Evolutionary conservation across 2,329 filamentous ascomycete genomes (phyloP), one percentile per base, ranked within the genome.

Genomic region (Mollisia scopiformis): DNA sequence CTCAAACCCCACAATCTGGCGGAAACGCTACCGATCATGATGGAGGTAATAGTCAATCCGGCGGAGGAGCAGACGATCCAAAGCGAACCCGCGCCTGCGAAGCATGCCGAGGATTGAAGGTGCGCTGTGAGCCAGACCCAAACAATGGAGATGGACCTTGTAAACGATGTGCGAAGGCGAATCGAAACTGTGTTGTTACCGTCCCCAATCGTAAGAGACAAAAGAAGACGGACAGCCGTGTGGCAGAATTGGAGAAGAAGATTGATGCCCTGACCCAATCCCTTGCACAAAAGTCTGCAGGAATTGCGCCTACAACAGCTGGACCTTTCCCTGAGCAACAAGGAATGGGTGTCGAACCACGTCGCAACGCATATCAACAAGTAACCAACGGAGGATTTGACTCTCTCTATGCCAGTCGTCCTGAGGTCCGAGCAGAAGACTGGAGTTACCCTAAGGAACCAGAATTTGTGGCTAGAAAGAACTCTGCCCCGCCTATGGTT

Each of bases 181-280:
- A 74, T 37, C 69, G 76, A 11, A 68, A 71, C 53, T 80, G 78
- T 53, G 66, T 78, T 23, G 74, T 77, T 56, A 77, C 75, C 39
- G 71, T 71, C 5, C 69, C 77, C 19, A 77, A 74, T 70, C 73
- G 77, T 21, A 79, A 78, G 66, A 74, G 77, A 59, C 74, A 78
- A 53, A 79, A 79, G 67, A 74, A 78, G 62, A 78, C 78, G 7
- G 78, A 80, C 54, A 78, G 76, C 37, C 66, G 78, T 27, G 77
- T 80, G 3, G 75, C 77, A 37, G 77, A 79, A 62, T 67, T 80
- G 52, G 78, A 80, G 69, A 74, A 75, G 63, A 77, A 79, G 63
- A 77, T 80, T 63, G 70, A 75, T 55, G 73, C 74, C 0, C 74
- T 79, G 71, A 72, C 76, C 30, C 73, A 74, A 21, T 70, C 70